Evolutionary conservation across 2,329 filamentous ascomycete species (phyloP).

Genomic region (Calycina marina): DNA sequence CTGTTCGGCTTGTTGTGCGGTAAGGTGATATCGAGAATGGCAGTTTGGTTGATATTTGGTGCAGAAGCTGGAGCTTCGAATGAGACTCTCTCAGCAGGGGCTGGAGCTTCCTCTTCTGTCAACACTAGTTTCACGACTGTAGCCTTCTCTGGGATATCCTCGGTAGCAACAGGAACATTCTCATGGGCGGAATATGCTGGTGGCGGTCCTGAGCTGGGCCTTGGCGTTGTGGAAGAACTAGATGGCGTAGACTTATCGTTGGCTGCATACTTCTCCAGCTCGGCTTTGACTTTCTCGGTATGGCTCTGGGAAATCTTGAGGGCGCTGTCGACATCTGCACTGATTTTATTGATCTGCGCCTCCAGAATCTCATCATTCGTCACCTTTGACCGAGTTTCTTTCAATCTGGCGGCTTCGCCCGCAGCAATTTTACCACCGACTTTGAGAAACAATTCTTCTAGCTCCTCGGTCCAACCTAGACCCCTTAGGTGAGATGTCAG

Average conservation of each 20-base stretch:
- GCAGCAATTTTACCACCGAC: slow-evolving; percentile 46
- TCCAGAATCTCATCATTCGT: slow-evolving; percentile 33
- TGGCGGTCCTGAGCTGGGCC: background rate
- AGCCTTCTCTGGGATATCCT: slow-evolving; percentile 1
- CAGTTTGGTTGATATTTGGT: slow-evolving; percentile 1
- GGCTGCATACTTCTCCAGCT: slow-evolving; percentile 8
- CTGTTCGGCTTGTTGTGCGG: slow-evolving; percentile 6
- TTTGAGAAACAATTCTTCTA: slow-evolving; percentile 60
- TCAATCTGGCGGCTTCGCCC: slow-evolving; percentile 18
- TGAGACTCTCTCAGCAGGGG: background rate
- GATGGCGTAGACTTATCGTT: too few relatives aligned
- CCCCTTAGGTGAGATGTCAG: too few relatives aligned
- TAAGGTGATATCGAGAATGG: slow-evolving; percentile 6
- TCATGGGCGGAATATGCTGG: too few relatives aligned
- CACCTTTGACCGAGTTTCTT: slow-evolving; percentile 9
- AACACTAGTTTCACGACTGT: too few relatives aligned
- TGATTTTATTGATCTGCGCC: slow-evolving; percentile 24
- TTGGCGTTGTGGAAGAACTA: slow-evolving; percentile 1
- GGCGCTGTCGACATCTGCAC: slow-evolving; percentile 22
- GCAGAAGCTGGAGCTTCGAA: slow-evolving; percentile 1
- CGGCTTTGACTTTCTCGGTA: slow-evolving; percentile 15
- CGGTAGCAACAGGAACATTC: too few relatives aligned
- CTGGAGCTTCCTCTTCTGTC: too few relatives aligned
- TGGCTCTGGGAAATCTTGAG: slow-evolving; percentile 22
- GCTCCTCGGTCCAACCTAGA: slow-evolving; percentile 73